Conservation (phyloP, 1,284 basidiomycete genomes). For the Cryptococcus sp. region DNA sequence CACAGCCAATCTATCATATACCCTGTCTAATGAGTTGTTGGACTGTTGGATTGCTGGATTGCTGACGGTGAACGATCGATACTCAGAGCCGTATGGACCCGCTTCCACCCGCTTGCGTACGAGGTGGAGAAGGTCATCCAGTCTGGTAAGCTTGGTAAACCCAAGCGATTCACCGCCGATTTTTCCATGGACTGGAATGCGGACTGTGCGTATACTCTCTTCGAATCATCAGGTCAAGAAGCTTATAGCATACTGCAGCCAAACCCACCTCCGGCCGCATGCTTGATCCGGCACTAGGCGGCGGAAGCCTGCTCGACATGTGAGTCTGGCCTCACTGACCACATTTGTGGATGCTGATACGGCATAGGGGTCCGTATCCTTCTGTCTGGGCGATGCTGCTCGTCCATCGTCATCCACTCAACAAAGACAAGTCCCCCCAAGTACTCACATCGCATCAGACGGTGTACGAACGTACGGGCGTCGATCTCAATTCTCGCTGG, state of each 20-base stretch:
- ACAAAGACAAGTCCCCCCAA: conserved; percentile 63
- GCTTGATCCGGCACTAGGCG: conserved; percentile 75
- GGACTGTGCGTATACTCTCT: conserved; percentile 60
- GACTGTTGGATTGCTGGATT: neutral
- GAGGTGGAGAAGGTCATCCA: conserved; percentile 48
- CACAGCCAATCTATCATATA: neutral
- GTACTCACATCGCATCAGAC: conserved; percentile 50
- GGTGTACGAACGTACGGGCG: conserved; percentile 67
- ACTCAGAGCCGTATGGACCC: conserved; percentile 51
- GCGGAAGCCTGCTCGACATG: conserved; percentile 83
- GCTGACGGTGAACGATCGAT: neutral
- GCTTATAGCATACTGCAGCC: conserved; percentile 11
- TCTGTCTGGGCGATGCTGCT: conserved; percentile 77
- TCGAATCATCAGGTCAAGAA: neutral
- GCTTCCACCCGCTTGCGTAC: conserved; percentile 53
- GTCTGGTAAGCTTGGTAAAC: conserved; percentile 48
- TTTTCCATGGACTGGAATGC: conserved; percentile 71
- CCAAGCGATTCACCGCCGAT: conserved; percentile 62
- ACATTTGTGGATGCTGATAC: conserved; percentile 3
- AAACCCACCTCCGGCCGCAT: conserved; percentile 62
- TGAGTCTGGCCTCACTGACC: conserved; percentile 49
- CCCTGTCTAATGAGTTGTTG: too few relatives aligned
- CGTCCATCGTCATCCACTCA: conserved; percentile 72
- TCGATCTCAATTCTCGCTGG: conserved; percentile 77
- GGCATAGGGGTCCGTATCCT: conserved; percentile 72